A percentile compares a stretch with the other conserved stretches of the same genome.
Conservation (phyloP, 1,284 basidiomycete species). For the Trichosporon asahii region DNA sequence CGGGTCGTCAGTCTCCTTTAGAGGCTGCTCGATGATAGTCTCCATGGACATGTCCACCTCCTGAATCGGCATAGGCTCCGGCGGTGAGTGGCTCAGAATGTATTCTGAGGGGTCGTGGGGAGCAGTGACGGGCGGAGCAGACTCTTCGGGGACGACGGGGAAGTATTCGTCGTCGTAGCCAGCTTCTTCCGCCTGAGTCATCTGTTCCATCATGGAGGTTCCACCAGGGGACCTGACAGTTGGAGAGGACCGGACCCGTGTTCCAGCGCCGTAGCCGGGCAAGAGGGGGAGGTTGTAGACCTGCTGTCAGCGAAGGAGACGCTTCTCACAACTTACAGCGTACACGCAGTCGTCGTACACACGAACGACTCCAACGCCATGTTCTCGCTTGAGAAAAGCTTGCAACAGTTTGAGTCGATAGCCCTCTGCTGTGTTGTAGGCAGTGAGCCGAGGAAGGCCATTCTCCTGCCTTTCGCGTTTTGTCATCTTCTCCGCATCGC, state of each 20-base stretch:
- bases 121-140: conserved; percentile 14
- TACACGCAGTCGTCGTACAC: conserved; percentile 92
- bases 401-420: conserved; percentile 73
- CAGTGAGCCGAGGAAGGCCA: conserved; percentile 73
- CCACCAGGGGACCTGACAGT: conserved; percentile 61
- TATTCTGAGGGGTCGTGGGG: conserved; percentile 45
- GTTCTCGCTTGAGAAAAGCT: conserved; percentile 84
- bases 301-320: conserved; percentile 50
- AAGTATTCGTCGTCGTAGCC: conserved; percentile 86
- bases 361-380: conserved; percentile 76
- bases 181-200: conserved; percentile 83
- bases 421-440: conserved; percentile 79
- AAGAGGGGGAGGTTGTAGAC: conserved; percentile 88
- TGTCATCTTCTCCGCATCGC: conserved; percentile 56
- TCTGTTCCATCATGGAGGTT: conserved; percentile 62
- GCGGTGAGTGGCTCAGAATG: conserved; percentile 46
- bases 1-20: conserved; percentile 4
- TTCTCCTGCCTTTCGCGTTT: conserved; percentile 70
- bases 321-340: conserved; percentile 61
- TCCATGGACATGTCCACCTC: conserved; percentile 13
- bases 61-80: conserved; percentile 18
- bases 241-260: conserved; percentile 77
- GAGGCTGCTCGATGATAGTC: not conserved
- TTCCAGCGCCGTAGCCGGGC: conserved; percentile 81
- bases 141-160: conserved; percentile 41